Percentiles rank a stretch among this genome's conserved stretches.
Conservation (phyloP, 768 basidiomycete genomes). For the Mycena galopus region DNA sequence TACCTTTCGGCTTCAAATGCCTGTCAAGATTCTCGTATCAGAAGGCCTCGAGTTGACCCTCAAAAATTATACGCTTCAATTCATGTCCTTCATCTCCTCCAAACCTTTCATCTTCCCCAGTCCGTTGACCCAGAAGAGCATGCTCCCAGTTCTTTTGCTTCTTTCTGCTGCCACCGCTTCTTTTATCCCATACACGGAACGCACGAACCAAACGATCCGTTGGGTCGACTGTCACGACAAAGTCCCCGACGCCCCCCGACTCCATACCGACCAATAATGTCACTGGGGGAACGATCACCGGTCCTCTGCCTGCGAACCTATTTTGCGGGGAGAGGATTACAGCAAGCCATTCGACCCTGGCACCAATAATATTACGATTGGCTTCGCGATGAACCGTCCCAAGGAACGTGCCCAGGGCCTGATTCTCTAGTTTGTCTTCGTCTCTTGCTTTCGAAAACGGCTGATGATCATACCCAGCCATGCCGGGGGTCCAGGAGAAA, state of each 20-base stretch:
- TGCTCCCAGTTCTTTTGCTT: background rate
- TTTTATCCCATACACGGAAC: no score
- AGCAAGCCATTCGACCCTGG: slow-evolving; percentile 13
- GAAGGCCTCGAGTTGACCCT: background rate
- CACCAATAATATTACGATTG: slow-evolving; percentile 27
- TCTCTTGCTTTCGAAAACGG: no score
- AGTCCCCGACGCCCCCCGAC: slow-evolving; percentile 16
- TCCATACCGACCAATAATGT: background rate
- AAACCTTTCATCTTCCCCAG: no score
- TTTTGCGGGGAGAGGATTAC: slow-evolving; percentile 31
- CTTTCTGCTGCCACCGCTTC: no score
- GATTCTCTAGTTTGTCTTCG: slow-evolving; percentile 7
- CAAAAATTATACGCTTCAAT: background rate
- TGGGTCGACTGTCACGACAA: slow-evolving; percentile 25
- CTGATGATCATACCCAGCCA: background rate
- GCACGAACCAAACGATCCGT: slow-evolving; percentile 11
- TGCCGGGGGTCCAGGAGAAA: slow-evolving; percentile 31
- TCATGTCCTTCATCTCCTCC: background rate
- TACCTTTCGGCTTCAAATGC: no score
- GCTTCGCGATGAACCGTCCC: slow-evolving; percentile 33
- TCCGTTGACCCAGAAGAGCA: background rate
- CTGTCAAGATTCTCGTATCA: no score
- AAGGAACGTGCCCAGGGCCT: slow-evolving; percentile 7
- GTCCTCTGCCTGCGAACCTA: slow-evolving; percentile 16
- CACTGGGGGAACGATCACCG: background rate